Base-by-base conservation (phyloP, 225 moss, liverwort and hornwort genomes). In the Polytrichum formosum region DNA sequence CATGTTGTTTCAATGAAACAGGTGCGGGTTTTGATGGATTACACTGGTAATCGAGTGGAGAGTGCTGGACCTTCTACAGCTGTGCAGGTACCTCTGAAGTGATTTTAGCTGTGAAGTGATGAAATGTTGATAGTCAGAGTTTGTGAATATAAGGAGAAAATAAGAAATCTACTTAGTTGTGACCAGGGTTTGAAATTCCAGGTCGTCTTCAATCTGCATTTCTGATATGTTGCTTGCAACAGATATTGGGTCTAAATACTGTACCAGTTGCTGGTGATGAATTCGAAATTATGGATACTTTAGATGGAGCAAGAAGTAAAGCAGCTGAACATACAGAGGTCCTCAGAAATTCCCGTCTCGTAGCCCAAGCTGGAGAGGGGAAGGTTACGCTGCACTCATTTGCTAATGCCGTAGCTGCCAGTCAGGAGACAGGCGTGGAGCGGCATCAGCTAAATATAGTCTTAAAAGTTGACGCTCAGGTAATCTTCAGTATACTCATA, bases 381-480 rank as follows among this genome's bases (percentile, higher is more conserved):
- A 97, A 97, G 75, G 94, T 97, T 23, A 97, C 96, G 4, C 91
- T 97, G 61, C 89, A 94, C 63, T 97, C 95, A 19, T 88, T 95
- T 73, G 92, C 92, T 60, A 90, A 85, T 78, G 86, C 88, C 67
- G 74, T 87, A 62, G 91, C 85, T 56, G 83, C 80, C 46, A 90
- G 88, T 75, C 87, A 81, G 46, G 81, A 77, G 31, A 78, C 89
- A 56, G 88, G 90, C 46, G 85, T 89, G 20, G 94, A 97, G 71
- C 87, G 80, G 72, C 96, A 97, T 78, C 89, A 94, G 69, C 80
- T 97, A 13, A 97, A 97, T 70, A 61, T 97, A 53, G 79, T 97
- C 4, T 74, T 97, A 74, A 97, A 97, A 82, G 96, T 97, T 33
- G 96, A 97, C 77, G 96, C 93, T 56, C 96, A 94, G 93, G 96